These are phyloP conservation scores for Gaeumannomyces tritici DNA, from an alignment of 2,329 filamentous ascomycete species.

Conservation along the genomic window DNA sequence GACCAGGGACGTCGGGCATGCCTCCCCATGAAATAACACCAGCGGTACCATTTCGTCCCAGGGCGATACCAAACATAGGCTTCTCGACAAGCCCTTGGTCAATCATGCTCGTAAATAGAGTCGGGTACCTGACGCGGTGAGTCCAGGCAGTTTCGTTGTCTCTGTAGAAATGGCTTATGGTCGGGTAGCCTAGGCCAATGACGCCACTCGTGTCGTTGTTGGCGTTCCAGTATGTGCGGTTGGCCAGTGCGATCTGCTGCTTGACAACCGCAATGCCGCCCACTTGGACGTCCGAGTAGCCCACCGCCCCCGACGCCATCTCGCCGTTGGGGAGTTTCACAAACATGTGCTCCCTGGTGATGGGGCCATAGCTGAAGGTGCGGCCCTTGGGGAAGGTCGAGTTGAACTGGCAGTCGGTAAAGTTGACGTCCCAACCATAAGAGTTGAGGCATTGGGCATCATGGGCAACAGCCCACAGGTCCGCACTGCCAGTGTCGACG, in stretches of 20 bases:
- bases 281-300: slow-evolving; percentile 33
- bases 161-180: slow-evolving; percentile 37
- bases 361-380: slow-evolving; percentile 26
- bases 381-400: slow-evolving; percentile 20
- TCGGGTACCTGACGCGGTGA: slow-evolving; percentile 25
- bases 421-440: slow-evolving; percentile 17
- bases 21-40: slow-evolving; percentile 39
- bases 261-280: slow-evolving; percentile 31
- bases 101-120: slow-evolving; percentile 38
- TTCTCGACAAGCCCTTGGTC: slow-evolving; percentile 31
- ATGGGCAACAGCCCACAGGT: slow-evolving; percentile 36
- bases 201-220: slow-evolving; percentile 42
- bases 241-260: slow-evolving; percentile 39
- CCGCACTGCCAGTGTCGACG: slow-evolving; percentile 41
- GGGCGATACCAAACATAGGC: slow-evolving; percentile 37
- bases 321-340: slow-evolving; percentile 40
- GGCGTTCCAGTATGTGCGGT: slow-evolving; percentile 38
- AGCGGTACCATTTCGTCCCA: slow-evolving; percentile 33
- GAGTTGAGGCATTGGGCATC: slow-evolving; percentile 31
- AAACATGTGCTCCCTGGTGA: slow-evolving; percentile 33
- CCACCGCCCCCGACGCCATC: slow-evolving; percentile 33
- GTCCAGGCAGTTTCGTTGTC: background rate
- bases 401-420: slow-evolving; percentile 30
- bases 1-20: slow-evolving; percentile 25
- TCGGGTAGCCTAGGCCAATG: slow-evolving; percentile 39